Evolutionary conservation across 768 basidiomycete species (phyloP).

Genomic region (Cystobasidiopsis lactophilus): DNA sequence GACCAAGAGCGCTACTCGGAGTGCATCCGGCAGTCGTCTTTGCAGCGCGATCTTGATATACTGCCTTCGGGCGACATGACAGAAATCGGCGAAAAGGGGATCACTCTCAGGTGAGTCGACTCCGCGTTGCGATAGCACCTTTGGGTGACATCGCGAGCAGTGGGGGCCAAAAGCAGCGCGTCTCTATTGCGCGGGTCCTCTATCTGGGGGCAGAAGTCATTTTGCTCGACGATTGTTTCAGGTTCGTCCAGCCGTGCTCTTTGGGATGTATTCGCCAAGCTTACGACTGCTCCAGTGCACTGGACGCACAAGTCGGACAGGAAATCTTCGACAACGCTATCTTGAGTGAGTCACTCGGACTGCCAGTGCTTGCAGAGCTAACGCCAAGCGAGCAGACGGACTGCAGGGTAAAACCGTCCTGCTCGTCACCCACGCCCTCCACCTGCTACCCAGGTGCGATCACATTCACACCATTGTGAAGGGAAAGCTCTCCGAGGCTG

Average conservation of each 20-base stretch:
- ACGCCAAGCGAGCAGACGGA: too few relatives aligned
- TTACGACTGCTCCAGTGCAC: constrained; percentile 35
- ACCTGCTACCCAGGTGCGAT: constrained; percentile 70
- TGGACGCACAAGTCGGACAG: constrained; percentile 81
- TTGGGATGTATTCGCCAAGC: too few relatives aligned
- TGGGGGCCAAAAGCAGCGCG: constrained; percentile 56
- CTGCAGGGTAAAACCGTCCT: constrained; percentile 52
- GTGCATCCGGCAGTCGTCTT: constrained; percentile 8
- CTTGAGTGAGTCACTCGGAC: too few relatives aligned
- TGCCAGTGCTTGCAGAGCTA: too few relatives aligned
- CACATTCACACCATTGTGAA: constrained; percentile 59
- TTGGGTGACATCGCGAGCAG: too few relatives aligned
- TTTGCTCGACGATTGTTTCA: constrained; percentile 75
- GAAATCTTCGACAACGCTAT: constrained; percentile 70
- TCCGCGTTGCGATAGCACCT: too few relatives aligned
- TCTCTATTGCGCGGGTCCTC: constrained; percentile 65
- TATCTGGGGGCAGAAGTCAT: constrained; percentile 70
- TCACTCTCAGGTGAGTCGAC: too few relatives aligned
- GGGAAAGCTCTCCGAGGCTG: constrained; percentile 55
- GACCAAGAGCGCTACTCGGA: constrained; percentile 37
- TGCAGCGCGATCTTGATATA: constrained; percentile 13
- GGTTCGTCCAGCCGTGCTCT: too few relatives aligned
- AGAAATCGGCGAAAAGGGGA: constrained; percentile 59
- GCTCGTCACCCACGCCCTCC: constrained; percentile 75
- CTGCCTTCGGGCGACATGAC: constrained; percentile 14